These are phyloP conservation scores for Isochrysis galbana DNA, from an alignment of 78 protist species.

Conservation along the genomic window DNA sequence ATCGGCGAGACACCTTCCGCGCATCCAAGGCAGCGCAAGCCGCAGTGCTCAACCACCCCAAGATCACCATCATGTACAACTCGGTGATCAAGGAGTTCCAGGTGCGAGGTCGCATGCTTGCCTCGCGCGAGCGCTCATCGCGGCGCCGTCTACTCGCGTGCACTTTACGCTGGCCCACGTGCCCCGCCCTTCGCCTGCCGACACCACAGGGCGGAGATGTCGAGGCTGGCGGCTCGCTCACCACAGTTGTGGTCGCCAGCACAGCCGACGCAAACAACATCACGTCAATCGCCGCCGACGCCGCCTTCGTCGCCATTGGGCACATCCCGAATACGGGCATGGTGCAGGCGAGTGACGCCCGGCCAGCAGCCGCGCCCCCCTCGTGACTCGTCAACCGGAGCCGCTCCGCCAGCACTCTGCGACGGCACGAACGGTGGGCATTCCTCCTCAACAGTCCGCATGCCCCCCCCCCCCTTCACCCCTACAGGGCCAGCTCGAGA, in stretches of 20 bases:
- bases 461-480: no score
- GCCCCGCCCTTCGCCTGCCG: no score
- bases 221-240: background rate
- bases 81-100: background rate
- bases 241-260: background rate
- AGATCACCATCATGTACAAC: background rate
- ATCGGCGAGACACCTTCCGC: slow-evolving; percentile 18
- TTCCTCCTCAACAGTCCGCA: no score
- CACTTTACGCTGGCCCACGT: background rate
- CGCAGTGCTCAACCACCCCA: background rate
- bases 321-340: slow-evolving; percentile 41
- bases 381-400: no score
- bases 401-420: no score
- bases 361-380: no score
- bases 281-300: background rate
- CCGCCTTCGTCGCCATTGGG: slow-evolving; percentile 36
- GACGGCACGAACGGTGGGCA: no score
- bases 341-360: no score
- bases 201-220: background rate
- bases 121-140: background rate
- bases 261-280: background rate
- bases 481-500: slow-evolving; percentile 29
- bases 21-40: slow-evolving; percentile 35
- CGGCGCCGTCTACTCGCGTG: no score
- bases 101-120: no score